Evolutionary conservation across 805 yeast species (phyloP).

Genomic region (Candida nonsorbophila): DNA sequence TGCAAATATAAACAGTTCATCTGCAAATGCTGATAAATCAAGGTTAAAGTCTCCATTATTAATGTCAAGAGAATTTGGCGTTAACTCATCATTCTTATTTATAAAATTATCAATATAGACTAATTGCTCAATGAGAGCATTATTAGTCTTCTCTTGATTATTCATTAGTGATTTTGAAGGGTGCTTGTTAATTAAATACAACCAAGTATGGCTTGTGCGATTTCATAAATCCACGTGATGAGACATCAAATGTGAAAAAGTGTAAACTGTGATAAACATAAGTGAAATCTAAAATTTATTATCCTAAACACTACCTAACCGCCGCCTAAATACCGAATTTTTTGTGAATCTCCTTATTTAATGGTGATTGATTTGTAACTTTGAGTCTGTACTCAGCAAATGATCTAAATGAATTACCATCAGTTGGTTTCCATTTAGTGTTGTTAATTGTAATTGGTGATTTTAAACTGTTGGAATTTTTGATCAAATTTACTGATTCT

Average conservation of each 20-base stretch:
- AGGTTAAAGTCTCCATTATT: too few species aligned
- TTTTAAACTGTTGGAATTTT: not conserved
- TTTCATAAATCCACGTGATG: too few species aligned
- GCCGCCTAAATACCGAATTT: too few species aligned
- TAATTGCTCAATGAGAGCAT: conserved; percentile 62
- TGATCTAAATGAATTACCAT: conserved; percentile 35
- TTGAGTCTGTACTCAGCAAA: conserved; percentile 42
- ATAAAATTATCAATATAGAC: conserved; percentile 77
- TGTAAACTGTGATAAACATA: too few species aligned
- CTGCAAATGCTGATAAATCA: conserved; percentile 79
- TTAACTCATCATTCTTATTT: conserved; percentile 43
- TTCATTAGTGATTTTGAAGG: conserved; percentile 13
- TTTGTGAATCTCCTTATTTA: conserved; percentile 11
- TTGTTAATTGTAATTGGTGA: not conserved
- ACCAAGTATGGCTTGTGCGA: too few species aligned
- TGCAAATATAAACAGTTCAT: conserved; percentile 73
- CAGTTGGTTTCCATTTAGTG: conserved; percentile 28
- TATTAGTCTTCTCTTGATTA: conserved; percentile 11
- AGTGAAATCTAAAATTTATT: too few species aligned
- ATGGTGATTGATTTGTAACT: conserved; percentile 37
- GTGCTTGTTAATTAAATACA: not conserved
- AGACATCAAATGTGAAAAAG: too few species aligned
- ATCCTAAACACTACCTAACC: too few species aligned
- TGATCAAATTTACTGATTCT: conserved; percentile 13
- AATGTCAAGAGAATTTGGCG: conserved; percentile 34